Percentiles rank a stretch among this genome's conserved stretches.
These are phyloP conservation scores for Chalaropsis thielavioides DNA, from an alignment of 2,329 filamentous ascomycete species.

Conservation along the genomic window DNA sequence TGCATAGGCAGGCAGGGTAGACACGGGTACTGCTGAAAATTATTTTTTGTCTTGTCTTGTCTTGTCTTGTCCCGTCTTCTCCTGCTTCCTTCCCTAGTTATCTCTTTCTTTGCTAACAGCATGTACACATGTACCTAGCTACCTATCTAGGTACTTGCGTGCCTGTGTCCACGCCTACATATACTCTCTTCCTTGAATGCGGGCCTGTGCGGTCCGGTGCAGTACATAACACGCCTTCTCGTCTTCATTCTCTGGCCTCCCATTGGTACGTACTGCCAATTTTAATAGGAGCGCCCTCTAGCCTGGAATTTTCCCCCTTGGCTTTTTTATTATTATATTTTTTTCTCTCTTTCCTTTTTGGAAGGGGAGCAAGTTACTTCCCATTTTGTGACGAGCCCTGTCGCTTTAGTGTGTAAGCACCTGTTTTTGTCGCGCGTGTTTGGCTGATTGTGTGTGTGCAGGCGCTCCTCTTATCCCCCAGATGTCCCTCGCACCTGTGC, in stretches of 20 bases:
- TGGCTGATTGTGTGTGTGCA: constrained; percentile 16
- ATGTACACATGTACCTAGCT: too few relatives aligned
- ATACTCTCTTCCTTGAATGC: neutral
- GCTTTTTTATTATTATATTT: neutral
- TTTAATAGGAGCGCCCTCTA: constrained; percentile 1
- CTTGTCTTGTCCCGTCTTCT: neutral
- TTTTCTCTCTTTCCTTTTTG: neutral
- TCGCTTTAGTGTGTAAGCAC: constrained; percentile 8
- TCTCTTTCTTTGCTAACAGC: neutral
- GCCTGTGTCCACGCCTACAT: neutral
- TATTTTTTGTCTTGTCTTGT: neutral
- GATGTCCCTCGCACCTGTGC: constrained; percentile 18
- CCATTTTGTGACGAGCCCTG: constrained; percentile 3
- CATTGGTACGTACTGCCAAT: neutral
- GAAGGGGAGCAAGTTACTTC: neutral
- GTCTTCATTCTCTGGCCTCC: neutral
- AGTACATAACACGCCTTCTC: neutral
- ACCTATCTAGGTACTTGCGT: too few relatives aligned
- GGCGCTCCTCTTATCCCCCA: constrained; percentile 18
- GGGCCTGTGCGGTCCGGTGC: neutral
- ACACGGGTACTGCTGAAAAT: neutral
- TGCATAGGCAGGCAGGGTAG: neutral
- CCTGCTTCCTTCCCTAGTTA: constrained; percentile 1
- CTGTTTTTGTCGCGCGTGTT: constrained; percentile 14
- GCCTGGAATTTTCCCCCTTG: neutral